A percentile compares a stretch with the other conserved stretches of the same genome.
These are phyloP conservation scores for Fusarium stilboides DNA, from an alignment of 2,329 filamentous ascomycete species.

Conservation along the genomic window DNA sequence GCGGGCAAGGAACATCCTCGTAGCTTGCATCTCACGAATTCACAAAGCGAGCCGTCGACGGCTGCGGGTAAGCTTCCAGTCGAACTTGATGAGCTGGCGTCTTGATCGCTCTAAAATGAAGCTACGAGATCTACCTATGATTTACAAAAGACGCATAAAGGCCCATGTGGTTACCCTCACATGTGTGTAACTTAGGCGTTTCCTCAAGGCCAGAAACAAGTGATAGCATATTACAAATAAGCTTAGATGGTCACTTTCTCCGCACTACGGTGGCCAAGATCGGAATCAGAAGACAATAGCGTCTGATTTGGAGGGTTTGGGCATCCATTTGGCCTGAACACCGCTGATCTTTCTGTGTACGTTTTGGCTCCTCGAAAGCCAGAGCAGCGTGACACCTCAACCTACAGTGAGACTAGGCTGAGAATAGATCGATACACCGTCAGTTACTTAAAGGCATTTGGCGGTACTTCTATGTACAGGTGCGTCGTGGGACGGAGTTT, in stretches of 20 bases:
- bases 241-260: conserved; percentile 13
- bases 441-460: background rate
- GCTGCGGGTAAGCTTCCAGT: conserved; percentile 21
- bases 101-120: conserved; percentile 5
- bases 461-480: background rate
- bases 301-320: conserved; percentile 22
- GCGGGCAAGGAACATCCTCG: conserved; percentile 34
- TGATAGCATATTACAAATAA: conserved; percentile 5
- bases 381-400: conserved; percentile 19
- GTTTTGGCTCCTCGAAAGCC: conserved; percentile 6
- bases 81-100: conserved; percentile 40
- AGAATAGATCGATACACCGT: conserved; percentile 16
- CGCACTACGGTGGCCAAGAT: conserved; percentile 5
- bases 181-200: conserved; percentile 13
- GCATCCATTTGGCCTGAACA: conserved; percentile 29
- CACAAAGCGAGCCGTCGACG: conserved; percentile 16
- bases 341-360: conserved; percentile 32
- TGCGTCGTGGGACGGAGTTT: conserved; percentile 18
- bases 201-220: conserved; percentile 3
- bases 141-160: conserved; percentile 10
- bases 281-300: conserved; percentile 9
- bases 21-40: conserved; percentile 20
- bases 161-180: conserved; percentile 37
- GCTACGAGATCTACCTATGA: conserved; percentile 7
- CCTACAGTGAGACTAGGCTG: conserved; percentile 22